phyloP scores from a whole-genome alignment of 768 basidiomycete genomes.

The Auriscalpium orientale region DNA sequence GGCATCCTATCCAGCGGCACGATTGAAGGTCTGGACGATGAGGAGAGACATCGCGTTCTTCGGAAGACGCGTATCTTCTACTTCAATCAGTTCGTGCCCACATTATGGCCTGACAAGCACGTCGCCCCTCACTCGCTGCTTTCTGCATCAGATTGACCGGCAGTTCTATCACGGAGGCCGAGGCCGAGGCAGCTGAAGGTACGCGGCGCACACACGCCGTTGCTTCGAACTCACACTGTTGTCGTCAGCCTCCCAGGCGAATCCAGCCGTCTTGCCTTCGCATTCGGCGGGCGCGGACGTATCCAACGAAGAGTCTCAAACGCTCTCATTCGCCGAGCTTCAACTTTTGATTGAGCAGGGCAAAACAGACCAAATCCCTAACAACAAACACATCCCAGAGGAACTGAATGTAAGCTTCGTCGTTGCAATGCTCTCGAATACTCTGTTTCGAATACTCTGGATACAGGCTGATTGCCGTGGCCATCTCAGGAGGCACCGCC shows the following conservation, averaged over 20 bases:
- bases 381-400: conserved; percentile 69
- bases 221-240: neutral
- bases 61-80: conserved; percentile 59
- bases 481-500: conserved; percentile 41
- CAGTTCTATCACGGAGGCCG: conserved; percentile 22
- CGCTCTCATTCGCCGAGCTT: conserved; percentile 60
- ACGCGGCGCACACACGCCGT: neutral
- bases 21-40: conserved; percentile 27
- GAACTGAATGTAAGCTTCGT: conserved; percentile 47
- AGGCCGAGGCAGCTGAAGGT: conserved; percentile 7
- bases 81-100: conserved; percentile 48
- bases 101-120: neutral
- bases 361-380: conserved; percentile 65
- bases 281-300: neutral
- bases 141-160: conserved; percentile 25
- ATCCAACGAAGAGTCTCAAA: conserved; percentile 23
- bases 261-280: neutral
- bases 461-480: too few relatives aligned
- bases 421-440: conserved; percentile 1
- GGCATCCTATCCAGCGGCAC: conserved; percentile 42
- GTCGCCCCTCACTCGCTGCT: too few relatives aligned
- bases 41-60: conserved; percentile 39
- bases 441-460: neutral
- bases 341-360: conserved; percentile 67
- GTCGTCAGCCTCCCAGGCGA: neutral